phyloP scores from a whole-genome alignment of 176 grass and related monocot genomes.

The Avena insularis region DNA sequence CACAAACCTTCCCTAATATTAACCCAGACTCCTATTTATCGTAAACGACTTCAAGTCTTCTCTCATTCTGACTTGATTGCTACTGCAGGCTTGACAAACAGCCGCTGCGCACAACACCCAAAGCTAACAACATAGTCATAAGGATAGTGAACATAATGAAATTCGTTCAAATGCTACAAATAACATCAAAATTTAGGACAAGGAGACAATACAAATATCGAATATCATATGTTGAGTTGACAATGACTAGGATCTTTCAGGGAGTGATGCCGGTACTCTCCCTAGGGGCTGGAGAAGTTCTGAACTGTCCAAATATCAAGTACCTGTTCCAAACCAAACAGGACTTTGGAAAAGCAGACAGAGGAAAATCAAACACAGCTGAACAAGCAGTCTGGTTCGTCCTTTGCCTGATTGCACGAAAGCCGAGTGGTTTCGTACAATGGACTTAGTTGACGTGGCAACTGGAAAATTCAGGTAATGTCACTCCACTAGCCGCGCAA shows the following conservation, averaged over 20 bases:
- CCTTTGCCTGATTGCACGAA: not conserved
- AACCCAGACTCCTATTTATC: not conserved
- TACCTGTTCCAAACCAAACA: not conserved
- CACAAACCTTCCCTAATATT: not conserved
- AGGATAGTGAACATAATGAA: not conserved
- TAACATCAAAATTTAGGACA: not conserved
- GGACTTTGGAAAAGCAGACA: not conserved
- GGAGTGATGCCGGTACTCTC: conserved; percentile 15
- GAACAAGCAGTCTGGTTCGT: not conserved
- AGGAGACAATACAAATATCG: not conserved
- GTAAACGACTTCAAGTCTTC: not conserved
- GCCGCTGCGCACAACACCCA: not conserved
- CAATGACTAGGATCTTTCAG: conserved; percentile 25
- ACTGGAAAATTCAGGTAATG: not conserved
- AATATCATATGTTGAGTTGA: conserved; percentile 26
- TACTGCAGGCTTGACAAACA: not conserved
- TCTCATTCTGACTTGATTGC: not conserved
- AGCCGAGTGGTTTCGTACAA: not conserved
- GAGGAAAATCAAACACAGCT: not conserved
- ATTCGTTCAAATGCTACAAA: not conserved
- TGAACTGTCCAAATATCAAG: not conserved
- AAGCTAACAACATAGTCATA: not conserved
- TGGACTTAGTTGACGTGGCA: not conserved
- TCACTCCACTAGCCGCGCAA: not conserved
- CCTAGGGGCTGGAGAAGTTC: not conserved